Conservation (phyloP, 2,329 filamentous ascomycete species). For the Eurotiales sp. region DNA sequence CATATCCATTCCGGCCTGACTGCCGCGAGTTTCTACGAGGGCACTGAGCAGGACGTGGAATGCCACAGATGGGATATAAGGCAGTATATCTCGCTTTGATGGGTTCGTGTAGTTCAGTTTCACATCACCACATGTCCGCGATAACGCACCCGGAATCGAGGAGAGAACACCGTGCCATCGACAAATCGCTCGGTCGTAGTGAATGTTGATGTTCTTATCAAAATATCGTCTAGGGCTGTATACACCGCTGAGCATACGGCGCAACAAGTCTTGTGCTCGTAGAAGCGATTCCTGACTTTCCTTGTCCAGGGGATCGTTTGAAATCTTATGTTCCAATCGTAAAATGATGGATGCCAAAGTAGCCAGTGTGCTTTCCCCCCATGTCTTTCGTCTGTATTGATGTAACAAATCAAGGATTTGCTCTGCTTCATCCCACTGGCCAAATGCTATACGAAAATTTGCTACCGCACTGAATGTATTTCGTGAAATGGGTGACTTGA, state of each 20-base stretch:
- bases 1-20: conserved; percentile 44
- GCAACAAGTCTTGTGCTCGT: conserved; percentile 29
- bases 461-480: conserved; percentile 35
- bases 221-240: conserved; percentile 25
- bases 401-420: conserved; percentile 31
- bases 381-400: conserved; percentile 31
- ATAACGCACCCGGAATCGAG: conserved; percentile 29
- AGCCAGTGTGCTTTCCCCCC: conserved; percentile 36
- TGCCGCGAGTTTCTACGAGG: conserved; percentile 50
- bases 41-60: conserved; percentile 55
- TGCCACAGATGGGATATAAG: conserved; percentile 32
- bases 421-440: conserved; percentile 32
- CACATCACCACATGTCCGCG: conserved; percentile 23
- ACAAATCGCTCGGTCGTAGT: conserved; percentile 28
- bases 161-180: conserved; percentile 30
- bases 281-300: conserved; percentile 20
- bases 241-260: conserved; percentile 32
- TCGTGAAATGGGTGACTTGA: conserved; percentile 29
- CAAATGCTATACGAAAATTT: conserved; percentile 30
- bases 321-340: conserved; percentile 27
- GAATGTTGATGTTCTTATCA: conserved; percentile 14
- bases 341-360: conserved; percentile 39
- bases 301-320: conserved; percentile 16
- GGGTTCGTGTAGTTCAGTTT: conserved; percentile 17
- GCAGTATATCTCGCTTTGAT: conserved; percentile 19